Percentiles rank a stretch among this genome's conserved stretches.
These are phyloP conservation scores for Crithidia thermophila DNA, from an alignment of 208 protist genomes.

Conservation along the genomic window DNA sequence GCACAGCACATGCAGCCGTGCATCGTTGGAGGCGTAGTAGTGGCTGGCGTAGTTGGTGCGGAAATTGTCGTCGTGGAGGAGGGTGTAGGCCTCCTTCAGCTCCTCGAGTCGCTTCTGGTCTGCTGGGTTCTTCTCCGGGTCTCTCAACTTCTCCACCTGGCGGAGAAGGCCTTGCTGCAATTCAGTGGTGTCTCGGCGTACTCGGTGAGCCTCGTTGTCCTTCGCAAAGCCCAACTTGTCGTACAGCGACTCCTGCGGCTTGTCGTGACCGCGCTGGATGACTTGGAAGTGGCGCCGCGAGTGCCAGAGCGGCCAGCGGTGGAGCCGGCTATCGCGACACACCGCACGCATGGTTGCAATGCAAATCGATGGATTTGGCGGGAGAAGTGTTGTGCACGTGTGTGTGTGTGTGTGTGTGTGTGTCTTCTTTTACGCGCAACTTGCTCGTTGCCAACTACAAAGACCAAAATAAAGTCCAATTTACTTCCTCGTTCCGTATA, in stretches of 20 bases:
- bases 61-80: constrained; percentile 61
- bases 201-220: constrained; percentile 55
- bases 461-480: too few species aligned
- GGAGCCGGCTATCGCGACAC: not conserved
- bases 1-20: constrained; percentile 68
- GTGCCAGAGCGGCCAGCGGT: not conserved
- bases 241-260: constrained; percentile 56
- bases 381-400: too few species aligned
- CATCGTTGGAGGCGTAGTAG: constrained; percentile 79
- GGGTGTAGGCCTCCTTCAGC: constrained; percentile 60
- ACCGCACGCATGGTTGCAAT: constrained; percentile 12
- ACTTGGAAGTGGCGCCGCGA: constrained; percentile 28
- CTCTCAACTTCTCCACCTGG: constrained; percentile 63
- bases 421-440: too few species aligned
- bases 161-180: constrained; percentile 62
- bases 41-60: constrained; percentile 63
- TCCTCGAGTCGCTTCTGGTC: constrained; percentile 51
- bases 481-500: too few species aligned
- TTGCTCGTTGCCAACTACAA: too few species aligned
- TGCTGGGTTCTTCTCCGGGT: constrained; percentile 48
- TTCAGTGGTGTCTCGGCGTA: constrained; percentile 66
- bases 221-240: constrained; percentile 70
- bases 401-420: too few species aligned
- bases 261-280: constrained; percentile 80
- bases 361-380: too few species aligned